A percentile compares a stretch with the other conserved stretches of the same genome.
Evolutionary conservation across 805 yeast species (phyloP).

Genomic region (Myxozyma mucilagina): DNA sequence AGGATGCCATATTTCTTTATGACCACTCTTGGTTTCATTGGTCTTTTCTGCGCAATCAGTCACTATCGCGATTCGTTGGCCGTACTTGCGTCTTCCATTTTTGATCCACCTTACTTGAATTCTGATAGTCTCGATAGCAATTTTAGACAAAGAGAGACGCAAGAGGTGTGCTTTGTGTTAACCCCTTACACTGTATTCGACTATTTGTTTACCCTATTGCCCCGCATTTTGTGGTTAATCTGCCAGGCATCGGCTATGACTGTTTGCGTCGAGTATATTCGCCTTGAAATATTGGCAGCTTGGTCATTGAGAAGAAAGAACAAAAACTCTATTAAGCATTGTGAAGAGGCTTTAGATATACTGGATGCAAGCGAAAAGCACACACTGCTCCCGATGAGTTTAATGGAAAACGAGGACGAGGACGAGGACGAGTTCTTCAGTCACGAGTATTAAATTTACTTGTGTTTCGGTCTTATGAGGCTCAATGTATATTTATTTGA

Average conservation of each 20-base stretch:
- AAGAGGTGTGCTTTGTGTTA: not conserved
- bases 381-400: not conserved
- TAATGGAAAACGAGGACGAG: not conserved
- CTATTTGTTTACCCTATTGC: not conserved
- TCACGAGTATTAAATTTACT: not conserved
- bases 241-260: conserved; percentile 21
- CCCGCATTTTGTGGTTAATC: conserved; percentile 16
- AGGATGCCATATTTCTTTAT: conserved; percentile 1
- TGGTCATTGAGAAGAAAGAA: not conserved
- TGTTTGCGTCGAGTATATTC: conserved; percentile 16
- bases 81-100: not conserved
- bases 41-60: not conserved
- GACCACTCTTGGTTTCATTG: not conserved
- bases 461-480: no score
- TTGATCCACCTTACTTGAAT: not conserved
- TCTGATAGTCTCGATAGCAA: not conserved
- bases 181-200: not conserved
- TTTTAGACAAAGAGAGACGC: not conserved
- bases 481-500: no score
- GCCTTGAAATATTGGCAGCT: conserved; percentile 4
- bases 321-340: not conserved
- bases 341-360: not conserved
- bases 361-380: not conserved
- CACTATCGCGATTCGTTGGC: conserved; percentile 7
- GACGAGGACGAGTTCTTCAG: not conserved